Percentiles rank a stretch among this genome's conserved stretches.
Conservation (phyloP, 2,329 filamentous ascomycete species). For the Cercospora brassicicola region DNA sequence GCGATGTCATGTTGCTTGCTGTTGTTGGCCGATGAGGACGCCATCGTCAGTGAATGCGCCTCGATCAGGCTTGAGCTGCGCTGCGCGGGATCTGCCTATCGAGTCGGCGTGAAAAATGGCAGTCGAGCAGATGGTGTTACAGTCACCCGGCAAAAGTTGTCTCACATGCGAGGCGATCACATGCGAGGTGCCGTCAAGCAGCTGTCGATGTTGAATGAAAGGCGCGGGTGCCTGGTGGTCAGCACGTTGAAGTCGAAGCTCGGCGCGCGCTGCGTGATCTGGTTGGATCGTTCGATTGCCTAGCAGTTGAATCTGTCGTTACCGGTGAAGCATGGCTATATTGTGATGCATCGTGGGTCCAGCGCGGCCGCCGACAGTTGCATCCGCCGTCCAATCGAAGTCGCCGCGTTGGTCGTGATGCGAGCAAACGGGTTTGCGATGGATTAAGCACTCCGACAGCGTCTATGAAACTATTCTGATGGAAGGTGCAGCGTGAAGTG, state of each 20-base stretch:
- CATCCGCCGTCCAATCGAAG: neutral
- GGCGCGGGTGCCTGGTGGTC: neutral
- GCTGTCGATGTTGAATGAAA: neutral
- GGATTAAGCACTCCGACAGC: neutral
- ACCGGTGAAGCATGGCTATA: constrained; percentile 17
- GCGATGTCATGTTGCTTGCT: constrained; percentile 15
- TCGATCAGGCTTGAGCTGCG: neutral
- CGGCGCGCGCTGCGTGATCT: neutral
- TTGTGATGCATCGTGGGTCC: constrained; percentile 9
- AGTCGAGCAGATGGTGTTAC: constrained; percentile 1
- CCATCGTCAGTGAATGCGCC: constrained; percentile 8
- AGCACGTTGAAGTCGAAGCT: neutral
- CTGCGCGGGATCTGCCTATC: neutral
- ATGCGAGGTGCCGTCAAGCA: neutral
- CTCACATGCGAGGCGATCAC: constrained; percentile 17
- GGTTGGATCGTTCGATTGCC: neutral
- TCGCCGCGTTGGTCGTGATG: neutral
- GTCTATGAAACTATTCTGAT: neutral
- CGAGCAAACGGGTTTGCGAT: neutral
- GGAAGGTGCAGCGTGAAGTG: neutral
- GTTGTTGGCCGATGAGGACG: constrained; percentile 10
- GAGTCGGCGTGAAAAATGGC: neutral
- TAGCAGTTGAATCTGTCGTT: constrained; percentile 1
- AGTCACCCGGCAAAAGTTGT: constrained; percentile 17
- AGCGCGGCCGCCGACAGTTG: neutral